A percentile compares a stretch with the other conserved stretches of the same genome.
These are phyloP conservation scores for Meyerozyma elateridarum DNA, from an alignment of 1,139 yeast genomes.

Conservation along the genomic window DNA sequence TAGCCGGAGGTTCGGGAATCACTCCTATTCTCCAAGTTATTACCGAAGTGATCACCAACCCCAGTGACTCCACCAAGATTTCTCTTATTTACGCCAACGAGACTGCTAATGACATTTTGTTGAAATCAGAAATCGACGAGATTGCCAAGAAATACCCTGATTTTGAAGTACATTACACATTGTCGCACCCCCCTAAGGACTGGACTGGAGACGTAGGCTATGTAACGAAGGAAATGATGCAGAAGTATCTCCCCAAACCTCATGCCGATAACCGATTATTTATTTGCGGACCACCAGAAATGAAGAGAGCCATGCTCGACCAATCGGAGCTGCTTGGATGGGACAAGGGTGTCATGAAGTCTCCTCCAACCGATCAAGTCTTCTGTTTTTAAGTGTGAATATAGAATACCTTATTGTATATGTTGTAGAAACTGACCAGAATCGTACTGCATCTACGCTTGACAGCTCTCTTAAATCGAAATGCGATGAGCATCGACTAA, in stretches of 20 bases:
- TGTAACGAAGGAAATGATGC: conserved; percentile 54
- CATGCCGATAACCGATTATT: conserved; percentile 48
- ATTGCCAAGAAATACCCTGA: conserved; percentile 58
- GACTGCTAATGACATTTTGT: conserved; percentile 18
- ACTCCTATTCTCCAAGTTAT: conserved; percentile 17
- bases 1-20: conserved; percentile 22
- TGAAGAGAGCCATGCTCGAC: conserved; percentile 51
- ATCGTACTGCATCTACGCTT: too few relatives aligned
- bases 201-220: conserved; percentile 62
- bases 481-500: not conserved
- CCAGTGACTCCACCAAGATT: conserved; percentile 14
- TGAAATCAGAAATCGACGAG: conserved; percentile 67
- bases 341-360: conserved; percentile 46
- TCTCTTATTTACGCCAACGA: conserved; percentile 15
- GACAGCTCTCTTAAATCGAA: too few relatives aligned
- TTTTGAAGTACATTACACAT: conserved; percentile 49
- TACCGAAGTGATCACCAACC: conserved; percentile 15
- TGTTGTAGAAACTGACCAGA: too few relatives aligned
- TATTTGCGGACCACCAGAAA: conserved; percentile 73
- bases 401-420: too few relatives aligned
- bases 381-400: conserved; percentile 58
- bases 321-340: conserved; percentile 59
- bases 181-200: conserved; percentile 27
- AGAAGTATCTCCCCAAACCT: conserved; percentile 47
- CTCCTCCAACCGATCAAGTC: conserved; percentile 60